Conservation (phyloP, 306 rosid species). For the Lathyrus tuberosus region DNA sequence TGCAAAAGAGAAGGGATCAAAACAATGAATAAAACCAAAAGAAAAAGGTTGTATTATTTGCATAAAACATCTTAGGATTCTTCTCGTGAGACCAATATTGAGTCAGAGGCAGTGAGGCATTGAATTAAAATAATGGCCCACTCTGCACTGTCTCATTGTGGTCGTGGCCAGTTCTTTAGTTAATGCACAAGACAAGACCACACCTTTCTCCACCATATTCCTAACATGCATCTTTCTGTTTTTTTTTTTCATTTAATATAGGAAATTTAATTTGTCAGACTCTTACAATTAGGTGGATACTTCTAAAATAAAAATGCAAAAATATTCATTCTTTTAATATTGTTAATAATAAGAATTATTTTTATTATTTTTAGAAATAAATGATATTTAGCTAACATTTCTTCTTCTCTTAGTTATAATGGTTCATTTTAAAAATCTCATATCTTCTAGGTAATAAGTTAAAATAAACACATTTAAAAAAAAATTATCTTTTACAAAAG, state of each 20-base stretch:
- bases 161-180: conserved; percentile 12
- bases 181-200: conserved; percentile 9
- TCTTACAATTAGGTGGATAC: too few species aligned
- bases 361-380: too few species aligned
- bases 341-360: too few species aligned
- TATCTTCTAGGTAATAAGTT: too few species aligned
- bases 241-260: not conserved
- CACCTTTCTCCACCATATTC: not conserved
- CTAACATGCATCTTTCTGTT: conserved; percentile 6
- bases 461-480: too few species aligned
- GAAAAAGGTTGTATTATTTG: conserved; percentile 32
- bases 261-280: not conserved
- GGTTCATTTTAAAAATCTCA: too few species aligned
- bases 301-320: too few species aligned
- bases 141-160: conserved; percentile 36
- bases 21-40: conserved; percentile 19
- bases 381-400: too few species aligned
- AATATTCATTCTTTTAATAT: too few species aligned
- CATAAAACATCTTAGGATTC: conserved; percentile 51
- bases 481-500: too few species aligned
- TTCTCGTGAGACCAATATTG: conserved; percentile 35
- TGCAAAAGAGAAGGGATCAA: conserved; percentile 30
- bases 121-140: conserved; percentile 42
- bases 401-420: too few species aligned
- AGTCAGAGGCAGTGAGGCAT: conserved; percentile 41